phyloP scores from a whole-genome alignment of 148 eudicot species.

The Rhododendron williamsianum region DNA sequence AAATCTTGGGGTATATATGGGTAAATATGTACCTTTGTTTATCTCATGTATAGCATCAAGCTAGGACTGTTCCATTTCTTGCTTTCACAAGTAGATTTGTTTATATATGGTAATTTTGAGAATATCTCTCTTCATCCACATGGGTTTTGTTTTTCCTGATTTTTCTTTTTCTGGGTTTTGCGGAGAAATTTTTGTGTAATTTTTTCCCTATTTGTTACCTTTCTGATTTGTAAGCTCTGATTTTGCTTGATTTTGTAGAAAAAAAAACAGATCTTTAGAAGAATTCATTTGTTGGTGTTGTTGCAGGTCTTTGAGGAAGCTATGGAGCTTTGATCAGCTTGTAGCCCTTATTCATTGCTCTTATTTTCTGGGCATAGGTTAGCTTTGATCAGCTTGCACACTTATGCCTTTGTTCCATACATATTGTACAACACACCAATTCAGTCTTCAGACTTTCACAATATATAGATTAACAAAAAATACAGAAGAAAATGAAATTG shows the following conservation, averaged over 20 bases:
- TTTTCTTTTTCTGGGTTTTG: background rate
- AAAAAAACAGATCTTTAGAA: background rate
- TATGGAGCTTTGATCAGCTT: conserved; percentile 12
- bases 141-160: background rate
- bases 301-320: conserved; percentile 24
- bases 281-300: background rate
- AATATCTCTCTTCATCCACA: background rate
- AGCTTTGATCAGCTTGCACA: background rate
- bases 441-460: background rate
- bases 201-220: background rate
- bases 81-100: background rate
- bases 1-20: background rate
- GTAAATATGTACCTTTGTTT: background rate
- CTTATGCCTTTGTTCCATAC: background rate
- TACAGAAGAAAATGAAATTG: background rate
- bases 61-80: background rate
- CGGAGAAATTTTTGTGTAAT: background rate
- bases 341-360: background rate
- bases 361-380: conserved; percentile 10
- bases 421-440: background rate
- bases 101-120: background rate
- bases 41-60: background rate
- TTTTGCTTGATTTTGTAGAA: background rate
- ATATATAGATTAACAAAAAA: background rate
- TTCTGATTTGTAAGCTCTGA: background rate